Conservation (phyloP, 768 basidiomycete genomes). For the Rhodotorula paludigena region DNA sequence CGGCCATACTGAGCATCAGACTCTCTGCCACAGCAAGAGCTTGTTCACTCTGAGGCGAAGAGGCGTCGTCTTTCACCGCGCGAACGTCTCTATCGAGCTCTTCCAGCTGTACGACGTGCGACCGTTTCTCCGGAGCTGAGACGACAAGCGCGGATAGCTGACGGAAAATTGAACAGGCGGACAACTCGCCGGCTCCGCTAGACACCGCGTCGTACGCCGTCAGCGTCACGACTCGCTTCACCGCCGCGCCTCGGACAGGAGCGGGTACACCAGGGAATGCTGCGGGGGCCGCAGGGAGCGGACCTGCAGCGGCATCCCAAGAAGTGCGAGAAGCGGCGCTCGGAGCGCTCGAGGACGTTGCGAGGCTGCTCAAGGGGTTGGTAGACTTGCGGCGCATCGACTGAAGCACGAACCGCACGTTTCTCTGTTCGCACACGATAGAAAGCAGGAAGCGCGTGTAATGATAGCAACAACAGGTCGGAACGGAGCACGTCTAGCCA, state of each 20-base stretch:
- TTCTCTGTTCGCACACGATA: too few relatives aligned
- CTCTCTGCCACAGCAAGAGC: too few relatives aligned
- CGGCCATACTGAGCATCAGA: too few relatives aligned
- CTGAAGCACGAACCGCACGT: too few relatives aligned
- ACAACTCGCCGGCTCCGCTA: neutral
- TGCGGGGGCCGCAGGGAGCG: neutral
- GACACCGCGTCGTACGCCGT: neutral
- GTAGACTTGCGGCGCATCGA: slow-evolving; percentile 20
- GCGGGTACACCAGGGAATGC: neutral
- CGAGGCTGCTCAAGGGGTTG: slow-evolving; percentile 15
- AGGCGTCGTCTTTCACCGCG: neutral
- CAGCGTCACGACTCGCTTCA: neutral
- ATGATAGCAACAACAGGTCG: neutral
- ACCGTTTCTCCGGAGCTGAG: neutral
- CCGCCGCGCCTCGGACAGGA: neutral
- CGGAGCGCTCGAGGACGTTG: slow-evolving; percentile 10
- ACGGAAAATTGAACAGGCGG: neutral
- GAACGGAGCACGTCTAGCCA: neutral
- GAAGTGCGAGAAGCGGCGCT: slow-evolving; percentile 14
- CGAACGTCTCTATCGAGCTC: neutral
- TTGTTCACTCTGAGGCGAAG: neutral
- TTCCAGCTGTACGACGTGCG: neutral
- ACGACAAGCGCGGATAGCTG: too few relatives aligned
- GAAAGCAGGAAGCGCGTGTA: too few relatives aligned
- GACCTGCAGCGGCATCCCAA: neutral